phyloP scores from a whole-genome alignment of 2,329 filamentous ascomycete genomes.

The Scleromitrula shiraiana region DNA sequence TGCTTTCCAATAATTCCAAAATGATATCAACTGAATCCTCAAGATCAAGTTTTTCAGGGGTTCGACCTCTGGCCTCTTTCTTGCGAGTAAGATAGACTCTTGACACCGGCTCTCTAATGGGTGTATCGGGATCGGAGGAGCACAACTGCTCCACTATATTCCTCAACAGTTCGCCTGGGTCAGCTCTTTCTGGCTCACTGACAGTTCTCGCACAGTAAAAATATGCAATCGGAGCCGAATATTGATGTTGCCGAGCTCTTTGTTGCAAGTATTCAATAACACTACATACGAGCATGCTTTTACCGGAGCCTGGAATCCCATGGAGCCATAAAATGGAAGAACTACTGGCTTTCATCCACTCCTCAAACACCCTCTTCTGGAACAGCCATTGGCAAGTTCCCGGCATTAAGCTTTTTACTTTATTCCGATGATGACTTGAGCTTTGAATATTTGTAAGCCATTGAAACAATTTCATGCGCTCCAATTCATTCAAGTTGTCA shows the following conservation, averaged over 20 bases:
- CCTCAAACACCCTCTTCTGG: conserved; percentile 16
- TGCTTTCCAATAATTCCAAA: neutral
- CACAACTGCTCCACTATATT: conserved; percentile 19
- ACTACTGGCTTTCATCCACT: conserved; percentile 25
- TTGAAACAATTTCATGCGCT: neutral
- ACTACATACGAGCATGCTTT: conserved; percentile 27
- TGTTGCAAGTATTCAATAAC: conserved; percentile 11
- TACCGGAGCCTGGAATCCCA: conserved; percentile 29
- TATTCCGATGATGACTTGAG: neutral
- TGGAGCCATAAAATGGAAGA: conserved; percentile 31
- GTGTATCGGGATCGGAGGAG: neutral
- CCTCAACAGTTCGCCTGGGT: conserved; percentile 18
- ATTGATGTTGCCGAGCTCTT: neutral
- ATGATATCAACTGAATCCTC: conserved; percentile 5
- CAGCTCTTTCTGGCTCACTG: conserved; percentile 20
- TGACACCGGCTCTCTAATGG: neutral
- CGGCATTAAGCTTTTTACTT: conserved; percentile 3
- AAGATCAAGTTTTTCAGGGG: neutral
- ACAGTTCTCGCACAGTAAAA: conserved; percentile 27
- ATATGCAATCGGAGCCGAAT: conserved; percentile 13
- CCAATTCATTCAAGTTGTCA: neutral
- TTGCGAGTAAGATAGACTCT: neutral
- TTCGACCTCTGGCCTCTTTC: neutral
- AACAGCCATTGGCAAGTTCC: conserved; percentile 22
- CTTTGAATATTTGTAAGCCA: neutral